Evolutionary conservation across 768 basidiomycete species (phyloP), one percentile per base, ranked within the genome.

Genomic region (Boletus edulis): DNA sequence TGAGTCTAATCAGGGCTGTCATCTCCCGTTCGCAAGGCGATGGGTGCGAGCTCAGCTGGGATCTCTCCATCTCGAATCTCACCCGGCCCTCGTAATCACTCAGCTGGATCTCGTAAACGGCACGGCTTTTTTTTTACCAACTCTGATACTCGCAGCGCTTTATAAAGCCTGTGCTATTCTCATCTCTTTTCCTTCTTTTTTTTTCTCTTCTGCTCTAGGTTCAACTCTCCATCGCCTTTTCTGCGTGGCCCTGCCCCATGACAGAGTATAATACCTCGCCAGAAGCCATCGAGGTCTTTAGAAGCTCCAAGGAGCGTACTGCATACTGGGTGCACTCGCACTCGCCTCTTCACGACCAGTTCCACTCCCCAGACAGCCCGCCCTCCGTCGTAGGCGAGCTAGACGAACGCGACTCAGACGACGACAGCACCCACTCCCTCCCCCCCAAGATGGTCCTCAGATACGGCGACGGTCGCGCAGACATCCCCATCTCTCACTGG

Each of bases 401-500:
- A 39, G 78, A 75, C 7, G 69, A 61, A 11, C 56, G 52, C 51
- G 75, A 71, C 7, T 78, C 78, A 5, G 78, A 79, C 62, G 69
- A 67, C 0, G 74, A 69, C 54, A 79, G 76, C 58, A 59, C 67
- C 15, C 73, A 72, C 55, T 80, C 79, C 0, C 62, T 82, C 12
- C 89, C 89, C 2, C 88, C 89, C 4, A 82, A 80, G 62, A 88
- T 91, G 85, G 71, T 89, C 55, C 71, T 90, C 62, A 81, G 81
- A 51, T 91, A 84, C 67, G 76, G 73, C 20, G 83, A 87, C 64
- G 87, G 89, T 3, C 68, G 83, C 38, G 78, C 78, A 3, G 84
- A 88, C 69, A 69, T 85, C 9, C 83, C 85, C 35, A 85, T 89
- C 62, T 78, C 81, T n/a, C 69, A 76, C 48, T 67, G 68, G 61